These are phyloP conservation scores for Citrus hindsii DNA, from an alignment of 345 rosid species.

Conservation along the genomic window DNA sequence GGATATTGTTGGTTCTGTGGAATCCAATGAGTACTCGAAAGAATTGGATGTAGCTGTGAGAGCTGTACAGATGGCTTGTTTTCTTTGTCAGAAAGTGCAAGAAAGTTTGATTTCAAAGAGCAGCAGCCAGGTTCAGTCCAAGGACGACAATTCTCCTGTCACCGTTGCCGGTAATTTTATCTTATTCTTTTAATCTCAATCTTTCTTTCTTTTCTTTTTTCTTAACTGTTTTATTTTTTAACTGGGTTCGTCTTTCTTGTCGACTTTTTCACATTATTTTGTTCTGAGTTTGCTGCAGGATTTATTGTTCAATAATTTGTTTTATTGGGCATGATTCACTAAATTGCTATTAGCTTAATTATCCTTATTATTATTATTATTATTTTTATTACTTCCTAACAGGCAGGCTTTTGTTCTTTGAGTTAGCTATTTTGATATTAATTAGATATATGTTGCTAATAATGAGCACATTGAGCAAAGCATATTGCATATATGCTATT, in stretches of 20 bases:
- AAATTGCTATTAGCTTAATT: not conserved
- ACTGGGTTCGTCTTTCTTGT: slow-evolving; percentile 5
- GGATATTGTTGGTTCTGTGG: slow-evolving; percentile 6
- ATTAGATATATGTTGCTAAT: not conserved
- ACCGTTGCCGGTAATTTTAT: slow-evolving; percentile 40
- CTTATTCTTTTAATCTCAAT: not conserved
- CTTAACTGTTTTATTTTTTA: not conserved
- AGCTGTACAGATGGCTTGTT: slow-evolving; percentile 56
- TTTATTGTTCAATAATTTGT: not conserved
- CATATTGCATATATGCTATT: not conserved
- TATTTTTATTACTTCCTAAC: no score
- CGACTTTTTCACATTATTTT: not conserved
- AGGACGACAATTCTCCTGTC: slow-evolving; percentile 51
- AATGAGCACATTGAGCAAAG: not conserved
- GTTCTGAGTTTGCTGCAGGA: not conserved
- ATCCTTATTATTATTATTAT: not conserved
- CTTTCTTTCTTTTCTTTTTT: not conserved
- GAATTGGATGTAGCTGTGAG: slow-evolving; percentile 50
- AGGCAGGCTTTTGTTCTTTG: not conserved
- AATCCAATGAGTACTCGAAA: slow-evolving; percentile 19
- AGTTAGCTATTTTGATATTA: not conserved
- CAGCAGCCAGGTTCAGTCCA: slow-evolving; percentile 31
- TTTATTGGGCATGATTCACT: not conserved
- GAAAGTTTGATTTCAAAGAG: slow-evolving; percentile 34
- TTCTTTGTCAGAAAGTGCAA: slow-evolving; percentile 48